Base-by-base conservation (phyloP, 805 yeast species). In the Metschnikowia aberdeeniae region DNA sequence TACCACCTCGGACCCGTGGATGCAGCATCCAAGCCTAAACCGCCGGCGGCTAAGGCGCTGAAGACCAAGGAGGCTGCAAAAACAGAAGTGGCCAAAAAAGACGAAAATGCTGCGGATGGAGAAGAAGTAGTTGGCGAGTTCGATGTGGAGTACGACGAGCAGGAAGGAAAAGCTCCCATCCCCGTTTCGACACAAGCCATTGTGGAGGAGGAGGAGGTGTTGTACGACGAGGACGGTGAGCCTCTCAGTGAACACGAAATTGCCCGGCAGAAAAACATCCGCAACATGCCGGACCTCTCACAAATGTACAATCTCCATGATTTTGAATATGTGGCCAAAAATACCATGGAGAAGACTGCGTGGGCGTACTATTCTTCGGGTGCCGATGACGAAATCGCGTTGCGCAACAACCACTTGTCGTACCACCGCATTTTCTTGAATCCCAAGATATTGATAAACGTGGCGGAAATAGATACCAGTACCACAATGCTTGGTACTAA, bases 281-380 rank as follows among this genome's bases (percentile, higher is more conserved):
- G 57, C 29, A 67, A 72, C 46, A 80, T 78, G 64, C 98, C 98
- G 1, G 81, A 81, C 12, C 59, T 92, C 33, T 70, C 78, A 6
- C 81, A 80, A 55, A 76, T 90, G 47, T 80, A 82, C 60, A 92
- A 93, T 58, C 56, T 88, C 48, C 83, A 81, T 56, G 98, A 92
- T 63, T 89, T 92, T 60, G 98, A 92, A 63, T 77, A 78, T 55
- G 80, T 92, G 36, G 97, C 98, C 3, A 75, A 88, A 41, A 77
- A 82, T 48, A 84, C 87, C 29, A 71, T 92, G 73, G 77, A 87
- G 27, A 81, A 79, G 44, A 77, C 63, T 13, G 97, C 93, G 0
- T 87, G 97, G 95, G 93, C 93, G 11, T 92, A 92, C 54, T 73
- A 62, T 47, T 64, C 70, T 1, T 73, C 80, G 6, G 81, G 78